These are phyloP conservation scores for Arabidopsis arenosa DNA, from an alignment of 345 rosid genomes.

Conservation along the genomic window DNA sequence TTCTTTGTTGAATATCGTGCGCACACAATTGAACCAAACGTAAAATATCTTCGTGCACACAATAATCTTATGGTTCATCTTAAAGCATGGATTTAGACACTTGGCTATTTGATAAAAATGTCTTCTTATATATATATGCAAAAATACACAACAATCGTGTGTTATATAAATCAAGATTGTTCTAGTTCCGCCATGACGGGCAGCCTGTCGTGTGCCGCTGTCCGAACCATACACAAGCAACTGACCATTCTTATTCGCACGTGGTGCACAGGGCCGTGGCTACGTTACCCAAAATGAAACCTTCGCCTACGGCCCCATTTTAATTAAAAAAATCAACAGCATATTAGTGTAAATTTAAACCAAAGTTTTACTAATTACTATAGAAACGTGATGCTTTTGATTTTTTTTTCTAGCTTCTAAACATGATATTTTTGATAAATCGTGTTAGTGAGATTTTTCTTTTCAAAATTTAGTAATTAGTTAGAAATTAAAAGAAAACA, in stretches of 20 bases:
- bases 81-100: constrained; percentile 1
- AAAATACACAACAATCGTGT: background rate
- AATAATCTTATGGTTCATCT: background rate
- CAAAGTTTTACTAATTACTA: no score
- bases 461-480: no score
- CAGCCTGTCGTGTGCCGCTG: constrained; percentile 37
- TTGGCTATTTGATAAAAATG: background rate
- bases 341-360: no score
- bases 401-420: no score
- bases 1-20: background rate
- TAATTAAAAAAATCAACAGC: no score
- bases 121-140: background rate
- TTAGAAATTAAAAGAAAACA: no score
- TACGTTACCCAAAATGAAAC: no score
- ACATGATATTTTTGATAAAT: no score
- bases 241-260: constrained; percentile 44
- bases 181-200: constrained; percentile 25
- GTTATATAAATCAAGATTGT: constrained; percentile 10
- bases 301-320: no score
- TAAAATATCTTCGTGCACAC: background rate
- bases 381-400: no score
- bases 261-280: background rate
- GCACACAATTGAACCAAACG: background rate
- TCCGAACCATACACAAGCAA: constrained; percentile 36
- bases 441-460: no score